phyloP scores from a whole-genome alignment of 805 yeast genomes.

The Starmerella scarabaei region DNA sequence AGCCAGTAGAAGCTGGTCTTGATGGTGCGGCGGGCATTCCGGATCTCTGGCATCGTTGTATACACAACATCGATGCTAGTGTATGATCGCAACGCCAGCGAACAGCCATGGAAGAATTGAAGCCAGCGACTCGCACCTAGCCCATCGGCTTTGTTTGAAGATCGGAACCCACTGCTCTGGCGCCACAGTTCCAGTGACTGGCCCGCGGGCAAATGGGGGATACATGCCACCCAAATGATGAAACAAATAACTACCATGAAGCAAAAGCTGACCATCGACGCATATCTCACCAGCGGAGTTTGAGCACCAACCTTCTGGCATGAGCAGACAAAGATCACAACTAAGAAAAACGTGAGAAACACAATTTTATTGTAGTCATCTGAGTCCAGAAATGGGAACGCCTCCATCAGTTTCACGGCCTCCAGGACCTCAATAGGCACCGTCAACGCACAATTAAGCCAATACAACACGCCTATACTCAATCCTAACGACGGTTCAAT shows the following conservation, averaged over 20 bases:
- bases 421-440: conserved; percentile 70
- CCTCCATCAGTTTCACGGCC: conserved; percentile 55
- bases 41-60: conserved; percentile 17
- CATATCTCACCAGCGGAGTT: conserved; percentile 6
- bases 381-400: conserved; percentile 38
- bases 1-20: conserved; percentile 6
- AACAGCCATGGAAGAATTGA: conserved; percentile 9
- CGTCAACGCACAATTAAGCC: conserved; percentile 33
- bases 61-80: conserved; percentile 13
- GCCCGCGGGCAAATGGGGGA: neutral
- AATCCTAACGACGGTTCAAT: conserved; percentile 45
- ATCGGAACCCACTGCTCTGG: conserved; percentile 1
- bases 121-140: conserved; percentile 4
- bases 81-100: conserved; percentile 4
- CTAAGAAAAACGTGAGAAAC: conserved; percentile 15
- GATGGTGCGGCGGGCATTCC: conserved; percentile 18
- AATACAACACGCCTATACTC: conserved; percentile 39
- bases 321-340: conserved; percentile 3
- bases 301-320: conserved; percentile 3
- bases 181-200: conserved; percentile 1
- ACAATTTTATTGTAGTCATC: conserved; percentile 25
- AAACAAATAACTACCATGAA: conserved; percentile 1
- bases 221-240: conserved; percentile 3
- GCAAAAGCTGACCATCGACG: conserved; percentile 3
- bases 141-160: neutral